Evolutionary conservation across 164 flowering plant species (phyloP).

Genomic region (Magnolia officinalis): DNA sequence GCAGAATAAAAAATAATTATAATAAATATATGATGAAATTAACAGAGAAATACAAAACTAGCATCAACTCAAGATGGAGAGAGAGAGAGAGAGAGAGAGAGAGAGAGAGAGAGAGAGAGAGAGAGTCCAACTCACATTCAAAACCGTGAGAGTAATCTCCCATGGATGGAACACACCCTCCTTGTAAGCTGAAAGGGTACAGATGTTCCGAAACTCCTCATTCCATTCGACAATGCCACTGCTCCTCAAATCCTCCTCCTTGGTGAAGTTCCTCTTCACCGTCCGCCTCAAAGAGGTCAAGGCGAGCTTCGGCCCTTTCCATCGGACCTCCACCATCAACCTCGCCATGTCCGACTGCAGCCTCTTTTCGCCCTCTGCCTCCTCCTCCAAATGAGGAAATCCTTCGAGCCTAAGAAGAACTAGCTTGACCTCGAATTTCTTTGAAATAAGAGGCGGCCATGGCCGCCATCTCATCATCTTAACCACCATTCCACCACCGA

Average conservation of each 20-base stretch:
- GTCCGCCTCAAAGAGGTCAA: conserved; percentile 60
- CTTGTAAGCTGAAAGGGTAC: conserved; percentile 50
- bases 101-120: conserved; percentile 4
- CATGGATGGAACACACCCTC: conserved; percentile 78
- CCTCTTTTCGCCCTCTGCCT: conserved; percentile 15
- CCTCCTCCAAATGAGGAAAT: conserved; percentile 4
- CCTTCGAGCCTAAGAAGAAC: conserved; percentile 54
- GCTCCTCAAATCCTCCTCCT: conserved; percentile 37
- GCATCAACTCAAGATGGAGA: too few relatives aligned
- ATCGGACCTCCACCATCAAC: conserved; percentile 72
- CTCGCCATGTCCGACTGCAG: conserved; percentile 12
- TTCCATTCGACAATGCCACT: conserved; percentile 67
- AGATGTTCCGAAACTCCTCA: conserved; percentile 76
- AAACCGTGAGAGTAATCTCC: conserved; percentile 73
- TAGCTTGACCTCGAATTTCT: conserved; percentile 73
- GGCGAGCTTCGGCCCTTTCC: conserved; percentile 75
- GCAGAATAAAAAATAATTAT: too few relatives aligned
- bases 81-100: background rate
- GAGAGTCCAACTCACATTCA: conserved; percentile 54
- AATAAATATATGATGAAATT: too few relatives aligned
- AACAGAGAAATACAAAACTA: too few relatives aligned
- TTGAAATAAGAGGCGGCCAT: conserved; percentile 74
- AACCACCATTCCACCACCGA: conserved; percentile 65
- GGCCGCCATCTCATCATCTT: conserved; percentile 98
- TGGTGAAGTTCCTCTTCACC: conserved; percentile 73